Base-by-base conservation (phyloP, 306 rosid genomes). In the Prunus mira region DNA sequence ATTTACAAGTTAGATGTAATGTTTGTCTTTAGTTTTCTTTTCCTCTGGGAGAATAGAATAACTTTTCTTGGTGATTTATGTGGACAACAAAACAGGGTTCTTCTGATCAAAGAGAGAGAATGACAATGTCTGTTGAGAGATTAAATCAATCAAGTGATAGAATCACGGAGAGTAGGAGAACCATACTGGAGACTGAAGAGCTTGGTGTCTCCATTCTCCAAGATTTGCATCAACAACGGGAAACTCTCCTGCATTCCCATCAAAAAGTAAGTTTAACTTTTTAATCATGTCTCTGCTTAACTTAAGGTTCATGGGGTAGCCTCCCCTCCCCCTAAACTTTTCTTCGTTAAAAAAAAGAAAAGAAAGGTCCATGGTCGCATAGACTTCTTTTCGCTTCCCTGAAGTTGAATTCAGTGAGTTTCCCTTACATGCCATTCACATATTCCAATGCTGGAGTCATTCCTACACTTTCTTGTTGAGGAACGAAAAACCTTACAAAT, bases 191-290 rank as follows among this genome's bases (percentile, higher is more conserved):
- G 81, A 90, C 97, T 0, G 97, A 90, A 87, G 93, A 92, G 51
- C 89, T 90, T 38, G 97, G 97, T 60, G 88, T 88, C 82, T 87
- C 91, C 70, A 87, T 92, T 80, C 93, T 92, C 76, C 88, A 92
- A 76, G 96, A 92, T 90, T 82, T 92, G 83, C 97, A 92, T 71
- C 90, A 86, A 81, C 97, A 92, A 77, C 91, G 97, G 6, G 96
- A 92, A 86, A 92, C 96, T 78, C 96, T 92, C 65, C 83, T 92
- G 67, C 86, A 77, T 81, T 92, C 97, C 73, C 96, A 92, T 83
- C 68, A 83, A 68, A 92, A 85, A 79, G 97, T 92, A 87, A 5
- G 77, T 25, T 6, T 75, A 52, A 38, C 74, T 62, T 56, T 69
- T 69, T 56, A 49, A 57, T 60, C n/a, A 19, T 18, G n/a, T 62